A percentile compares a stretch with the other conserved stretches of the same genome.
These are phyloP conservation scores for Immersiporthe knoxdaviesiana DNA, from an alignment of 2,329 filamentous ascomycete genomes.

Conservation along the genomic window DNA sequence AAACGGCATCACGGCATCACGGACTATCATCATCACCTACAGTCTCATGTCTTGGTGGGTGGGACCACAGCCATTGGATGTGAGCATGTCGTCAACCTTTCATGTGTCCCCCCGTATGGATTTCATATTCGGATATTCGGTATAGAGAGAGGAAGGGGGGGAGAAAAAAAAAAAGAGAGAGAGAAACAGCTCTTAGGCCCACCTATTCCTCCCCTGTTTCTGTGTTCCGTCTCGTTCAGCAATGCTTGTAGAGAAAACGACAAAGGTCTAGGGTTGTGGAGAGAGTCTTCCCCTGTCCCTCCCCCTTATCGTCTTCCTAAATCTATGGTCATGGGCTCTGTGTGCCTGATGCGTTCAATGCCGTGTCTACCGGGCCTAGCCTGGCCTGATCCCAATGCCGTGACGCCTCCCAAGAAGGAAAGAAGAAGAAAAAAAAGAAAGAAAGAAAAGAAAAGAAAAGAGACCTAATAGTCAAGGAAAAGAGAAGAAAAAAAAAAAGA, in stretches of 20 bases:
- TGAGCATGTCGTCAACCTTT: constrained; percentile 3
- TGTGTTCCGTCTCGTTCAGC: no score
- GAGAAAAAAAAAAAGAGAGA: no score
- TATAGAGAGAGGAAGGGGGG: no score
- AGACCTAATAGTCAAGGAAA: no score
- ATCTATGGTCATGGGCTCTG: constrained; percentile 16
- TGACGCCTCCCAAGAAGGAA: constrained; percentile 17
- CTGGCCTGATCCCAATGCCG: constrained; percentile 12
- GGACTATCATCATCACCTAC: no score
- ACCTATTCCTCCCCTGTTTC: background rate
- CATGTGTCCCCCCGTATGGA: background rate
- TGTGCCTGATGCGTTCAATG: constrained; percentile 2
- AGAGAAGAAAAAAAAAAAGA: no score
- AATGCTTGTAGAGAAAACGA: background rate
- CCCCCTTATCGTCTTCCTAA: constrained; percentile 4
- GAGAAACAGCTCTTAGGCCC: background rate
- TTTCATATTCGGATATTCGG: background rate
- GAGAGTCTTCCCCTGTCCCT: no score
- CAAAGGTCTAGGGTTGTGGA: constrained; percentile 1
- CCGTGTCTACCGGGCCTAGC: constrained; percentile 23
- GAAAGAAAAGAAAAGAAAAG: background rate
- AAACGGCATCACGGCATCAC: background rate
- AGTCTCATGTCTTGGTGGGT: constrained; percentile 10
- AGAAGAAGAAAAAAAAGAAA: no score
- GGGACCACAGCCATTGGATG: constrained; percentile 10